Percentiles rank a stretch among this genome's conserved stretches.
These are phyloP conservation scores for Multifurca ochricompacta DNA, from an alignment of 768 basidiomycete species.

Conservation along the genomic window DNA sequence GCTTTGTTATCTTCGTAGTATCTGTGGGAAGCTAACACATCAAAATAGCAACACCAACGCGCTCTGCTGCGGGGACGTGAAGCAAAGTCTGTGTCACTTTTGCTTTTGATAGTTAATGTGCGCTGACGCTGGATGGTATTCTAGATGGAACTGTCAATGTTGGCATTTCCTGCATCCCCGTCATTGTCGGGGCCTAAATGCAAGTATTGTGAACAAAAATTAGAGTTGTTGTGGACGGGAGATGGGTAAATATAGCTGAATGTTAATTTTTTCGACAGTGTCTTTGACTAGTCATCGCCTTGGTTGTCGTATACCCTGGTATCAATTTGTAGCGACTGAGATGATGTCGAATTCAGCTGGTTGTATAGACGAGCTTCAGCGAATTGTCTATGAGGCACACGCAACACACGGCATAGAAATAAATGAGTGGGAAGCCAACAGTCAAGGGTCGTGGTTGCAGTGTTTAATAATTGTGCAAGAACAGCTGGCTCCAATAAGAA, in stretches of 20 bases:
- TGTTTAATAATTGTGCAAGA: conserved; percentile 80
- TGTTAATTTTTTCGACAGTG: too few relatives aligned
- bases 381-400: background rate
- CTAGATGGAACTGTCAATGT: background rate
- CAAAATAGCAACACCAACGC: background rate
- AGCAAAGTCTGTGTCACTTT: background rate
- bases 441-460: background rate
- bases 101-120: background rate
- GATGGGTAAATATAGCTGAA: too few relatives aligned
- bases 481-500: conserved; percentile 91
- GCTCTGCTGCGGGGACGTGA: background rate
- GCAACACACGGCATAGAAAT: background rate
- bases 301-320: background rate
- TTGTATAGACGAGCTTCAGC: background rate
- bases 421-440: background rate
- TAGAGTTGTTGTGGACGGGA: too few relatives aligned
- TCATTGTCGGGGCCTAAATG: background rate
- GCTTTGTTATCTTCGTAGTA: background rate
- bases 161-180: background rate
- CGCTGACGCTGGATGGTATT: background rate
- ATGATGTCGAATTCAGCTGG: background rate
- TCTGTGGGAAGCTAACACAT: background rate
- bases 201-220: too few relatives aligned
- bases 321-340: background rate
- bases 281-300: background rate